phyloP scores from a whole-genome alignment of 441 rosid genomes.

The Eruca vesicaria region DNA sequence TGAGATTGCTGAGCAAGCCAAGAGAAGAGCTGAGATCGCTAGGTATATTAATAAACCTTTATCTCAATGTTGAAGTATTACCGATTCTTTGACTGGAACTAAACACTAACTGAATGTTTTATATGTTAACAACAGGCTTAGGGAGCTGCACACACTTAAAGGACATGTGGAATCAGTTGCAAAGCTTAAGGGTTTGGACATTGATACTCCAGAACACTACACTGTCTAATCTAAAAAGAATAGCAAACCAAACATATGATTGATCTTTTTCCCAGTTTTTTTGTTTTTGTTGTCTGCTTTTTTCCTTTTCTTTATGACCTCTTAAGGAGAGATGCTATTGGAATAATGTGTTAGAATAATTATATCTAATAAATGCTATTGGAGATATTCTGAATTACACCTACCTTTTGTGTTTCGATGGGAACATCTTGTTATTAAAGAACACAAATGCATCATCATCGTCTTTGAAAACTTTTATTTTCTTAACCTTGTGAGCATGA shows the following conservation, averaged over 20 bases:
- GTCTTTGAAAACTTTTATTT: too few species aligned
- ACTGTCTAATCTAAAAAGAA: conserved; percentile 45
- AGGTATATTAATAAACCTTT: conserved; percentile 42
- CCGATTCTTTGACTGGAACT: not conserved
- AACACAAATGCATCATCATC: too few species aligned
- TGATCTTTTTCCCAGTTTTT: not conserved
- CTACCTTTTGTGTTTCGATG: too few species aligned
- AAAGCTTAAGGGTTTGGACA: conserved; percentile 85
- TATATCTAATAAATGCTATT: too few species aligned
- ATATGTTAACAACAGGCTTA: conserved; percentile 46
- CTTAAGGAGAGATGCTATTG: not conserved
- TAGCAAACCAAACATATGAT: not conserved
- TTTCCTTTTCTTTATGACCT: not conserved
- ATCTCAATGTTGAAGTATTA: not conserved
- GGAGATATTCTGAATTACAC: too few species aligned
- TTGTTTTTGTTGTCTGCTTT: not conserved
- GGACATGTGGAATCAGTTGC: conserved; percentile 96
- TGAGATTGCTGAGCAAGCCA: conserved; percentile 91
- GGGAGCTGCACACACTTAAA: conserved; percentile 86
- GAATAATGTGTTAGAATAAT: too few species aligned
- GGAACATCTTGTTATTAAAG: too few species aligned
- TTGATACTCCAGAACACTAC: conserved; percentile 81
- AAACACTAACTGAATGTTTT: not conserved
- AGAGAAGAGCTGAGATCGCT: conserved; percentile 82
- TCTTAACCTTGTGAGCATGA: too few species aligned